A percentile compares a stretch with the other conserved stretches of the same genome.
These are phyloP conservation scores for Metarhizium brunneum DNA, from an alignment of 2,329 filamentous ascomycete genomes.

Conservation along the genomic window DNA sequence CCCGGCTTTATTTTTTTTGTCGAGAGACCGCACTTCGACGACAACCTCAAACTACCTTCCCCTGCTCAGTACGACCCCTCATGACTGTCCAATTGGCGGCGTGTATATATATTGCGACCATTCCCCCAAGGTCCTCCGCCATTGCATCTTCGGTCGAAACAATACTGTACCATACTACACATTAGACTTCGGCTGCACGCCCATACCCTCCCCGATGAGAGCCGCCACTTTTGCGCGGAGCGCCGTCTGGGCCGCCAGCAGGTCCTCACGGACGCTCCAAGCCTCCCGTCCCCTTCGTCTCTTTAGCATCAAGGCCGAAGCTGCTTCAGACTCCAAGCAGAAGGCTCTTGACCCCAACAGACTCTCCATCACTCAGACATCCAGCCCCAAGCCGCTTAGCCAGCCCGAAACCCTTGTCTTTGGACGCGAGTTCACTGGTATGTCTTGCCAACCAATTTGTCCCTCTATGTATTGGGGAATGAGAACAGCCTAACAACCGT, in stretches of 20 bases:
- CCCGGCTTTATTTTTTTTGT: neutral
- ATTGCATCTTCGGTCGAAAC: neutral
- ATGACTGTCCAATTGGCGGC: neutral
- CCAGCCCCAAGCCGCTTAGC: conserved; percentile 61
- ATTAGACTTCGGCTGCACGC: neutral
- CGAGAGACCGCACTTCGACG: neutral
- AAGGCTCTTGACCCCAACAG: conserved; percentile 68
- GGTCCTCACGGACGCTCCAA: conserved; percentile 25
- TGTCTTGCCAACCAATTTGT: neutral
- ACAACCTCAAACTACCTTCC: neutral
- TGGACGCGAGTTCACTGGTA: conserved; percentile 82
- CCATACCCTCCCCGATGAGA: conserved; percentile 15
- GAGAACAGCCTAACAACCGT: neutral
- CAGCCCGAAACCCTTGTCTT: conserved; percentile 81
- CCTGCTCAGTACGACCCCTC: neutral
- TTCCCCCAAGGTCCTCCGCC: neutral
- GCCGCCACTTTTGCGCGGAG: conserved; percentile 20
- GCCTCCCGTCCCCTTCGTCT: conserved; percentile 20
- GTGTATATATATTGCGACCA: neutral
- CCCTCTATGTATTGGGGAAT: neutral
- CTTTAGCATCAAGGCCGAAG: conserved; percentile 45
- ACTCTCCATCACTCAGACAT: conserved; percentile 66
- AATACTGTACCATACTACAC: neutral
- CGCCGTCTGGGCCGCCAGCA: conserved; percentile 23
- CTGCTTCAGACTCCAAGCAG: conserved; percentile 42